Evolutionary conservation across 2,329 filamentous ascomycete species (phyloP).

Genomic region (Verticillium longisporum): DNA sequence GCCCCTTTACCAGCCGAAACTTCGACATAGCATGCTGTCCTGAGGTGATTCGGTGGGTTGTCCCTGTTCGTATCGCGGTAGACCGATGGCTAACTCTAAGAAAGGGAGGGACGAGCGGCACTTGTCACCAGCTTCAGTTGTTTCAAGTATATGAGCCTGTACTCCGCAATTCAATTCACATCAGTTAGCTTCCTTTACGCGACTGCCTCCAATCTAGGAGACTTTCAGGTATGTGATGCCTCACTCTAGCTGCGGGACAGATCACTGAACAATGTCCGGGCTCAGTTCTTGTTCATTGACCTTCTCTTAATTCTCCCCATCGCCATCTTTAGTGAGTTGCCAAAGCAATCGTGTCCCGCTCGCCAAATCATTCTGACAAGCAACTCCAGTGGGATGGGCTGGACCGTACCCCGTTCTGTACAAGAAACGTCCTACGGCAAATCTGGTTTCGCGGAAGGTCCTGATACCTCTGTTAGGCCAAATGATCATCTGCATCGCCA

Average conservation of each 20-base stretch:
- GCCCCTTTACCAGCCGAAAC: slow-evolving; percentile 93
- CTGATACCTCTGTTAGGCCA: slow-evolving; percentile 84
- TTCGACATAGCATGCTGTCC: slow-evolving; percentile 97
- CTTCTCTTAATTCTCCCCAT: slow-evolving; percentile 88
- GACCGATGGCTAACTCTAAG: slow-evolving; percentile 6
- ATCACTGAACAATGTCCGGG: not conserved
- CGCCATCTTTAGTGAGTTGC: slow-evolving; percentile 74
- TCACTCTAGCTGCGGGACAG: not conserved
- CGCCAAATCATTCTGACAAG: not conserved
- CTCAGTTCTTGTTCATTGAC: slow-evolving; percentile 86
- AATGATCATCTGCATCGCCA: slow-evolving; percentile 70
- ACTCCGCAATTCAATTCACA: slow-evolving; percentile 98
- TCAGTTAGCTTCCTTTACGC: slow-evolving; percentile 95
- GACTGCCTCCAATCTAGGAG: slow-evolving; percentile 86
- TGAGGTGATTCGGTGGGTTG: slow-evolving; percentile 68
- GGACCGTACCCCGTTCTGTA: slow-evolving; percentile 72
- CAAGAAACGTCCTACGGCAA: slow-evolving; percentile 82
- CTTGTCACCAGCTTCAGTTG: slow-evolving; percentile 98
- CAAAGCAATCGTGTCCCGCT: not conserved
- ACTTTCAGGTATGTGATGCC: slow-evolving; percentile 63
- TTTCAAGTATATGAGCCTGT: slow-evolving; percentile 99
- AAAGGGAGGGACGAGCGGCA: slow-evolving; percentile 82
- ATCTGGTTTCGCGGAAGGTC: slow-evolving; percentile 88
- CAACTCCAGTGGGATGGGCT: slow-evolving; percentile 77
- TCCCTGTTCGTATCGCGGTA: not conserved